Base-by-base conservation (phyloP, 176 grass and related monocot genomes). In the Eragrostis curvula region DNA sequence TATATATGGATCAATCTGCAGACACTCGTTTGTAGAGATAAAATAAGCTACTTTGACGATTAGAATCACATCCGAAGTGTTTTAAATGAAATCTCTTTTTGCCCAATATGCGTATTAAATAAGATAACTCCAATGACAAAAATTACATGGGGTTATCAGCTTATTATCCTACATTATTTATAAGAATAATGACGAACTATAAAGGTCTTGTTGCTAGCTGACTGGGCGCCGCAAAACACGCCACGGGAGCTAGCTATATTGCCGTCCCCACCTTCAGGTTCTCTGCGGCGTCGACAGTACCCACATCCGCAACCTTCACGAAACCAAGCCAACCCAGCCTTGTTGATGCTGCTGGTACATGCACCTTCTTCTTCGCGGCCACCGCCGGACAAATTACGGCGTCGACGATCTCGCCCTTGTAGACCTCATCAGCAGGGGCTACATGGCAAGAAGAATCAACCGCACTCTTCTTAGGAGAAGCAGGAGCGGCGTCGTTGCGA, bases 281-380 rank as follows among this genome's bases (percentile, higher is more conserved):
- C 59, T 81, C 77, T 18, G 21, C 79, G 5, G 16, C 17, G 52
- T 66, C 29, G 30, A 82, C 17, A 3, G 69, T 44, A 60, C 78
- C 64, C 2, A 87, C 71, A 0, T 79, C 72, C 17, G 50, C 85
- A 70, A 87, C 85, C 72, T 77, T 87, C 12, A n/a, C 73, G 3
- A 73, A 24, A 23, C 72, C 79, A 18, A 82, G 82, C 72, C 79
- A 82, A 9, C 65, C 65, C 1, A 82, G 79, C 28, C 85, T 53
- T 18, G 51, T 52, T 13, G 50, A 18, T 1, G 7, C 55, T n/a
- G 40, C 64, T 17, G 85, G 71, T n/a, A 77, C 72, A 14, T 63
- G 71, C 13, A 32, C 24, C 85, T 82, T 87, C 27, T 18, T 77
- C 1, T n/a, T n/a, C n/a, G n/a, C n/a, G n/a, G 72, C 32, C 12